Evolutionary conservation across 202 grass and related monocot genomes (phyloP).

Genomic region (Saccharum hybrid): DNA sequence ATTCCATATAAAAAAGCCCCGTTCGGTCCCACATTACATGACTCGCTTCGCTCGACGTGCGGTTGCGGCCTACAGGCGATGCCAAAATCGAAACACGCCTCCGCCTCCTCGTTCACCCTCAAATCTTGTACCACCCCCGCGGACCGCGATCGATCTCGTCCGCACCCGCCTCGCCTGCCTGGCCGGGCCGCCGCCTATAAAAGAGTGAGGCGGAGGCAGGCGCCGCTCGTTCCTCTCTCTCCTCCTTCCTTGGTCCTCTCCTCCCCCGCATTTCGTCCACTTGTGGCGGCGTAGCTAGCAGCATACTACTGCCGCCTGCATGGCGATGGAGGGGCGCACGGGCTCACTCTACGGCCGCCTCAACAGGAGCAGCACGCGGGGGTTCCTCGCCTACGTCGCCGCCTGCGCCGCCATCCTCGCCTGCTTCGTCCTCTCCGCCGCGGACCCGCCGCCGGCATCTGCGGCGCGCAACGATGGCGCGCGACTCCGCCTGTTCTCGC

Average conservation of each 20-base stretch:
- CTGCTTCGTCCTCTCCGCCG: slow-evolving; percentile 62
- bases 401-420: slow-evolving; percentile 59
- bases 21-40: not conserved
- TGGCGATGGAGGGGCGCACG: slow-evolving; percentile 29
- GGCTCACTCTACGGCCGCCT: slow-evolving; percentile 46
- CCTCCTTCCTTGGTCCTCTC: not conserved
- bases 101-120: not conserved
- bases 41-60: not conserved
- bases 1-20: too few species aligned
- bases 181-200: slow-evolving; percentile 23
- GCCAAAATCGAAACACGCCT: slow-evolving; percentile 35
- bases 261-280: not conserved
- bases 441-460: slow-evolving; percentile 34
- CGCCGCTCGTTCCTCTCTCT: not conserved
- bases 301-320: not conserved
- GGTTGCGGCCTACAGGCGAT: not conserved
- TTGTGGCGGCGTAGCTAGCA: not conserved
- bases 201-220: not conserved
- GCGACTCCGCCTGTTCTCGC: slow-evolving; percentile 51
- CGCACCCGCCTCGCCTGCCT: too few species aligned
- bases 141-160: too few species aligned
- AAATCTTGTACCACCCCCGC: too few species aligned
- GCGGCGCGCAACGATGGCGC: slow-evolving; percentile 37
- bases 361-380: slow-evolving; percentile 62
- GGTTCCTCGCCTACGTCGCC: slow-evolving; percentile 73